These are phyloP conservation scores for Tolypocladium inflatum DNA, from an alignment of 2,329 filamentous ascomycete genomes.

Conservation along the genomic window DNA sequence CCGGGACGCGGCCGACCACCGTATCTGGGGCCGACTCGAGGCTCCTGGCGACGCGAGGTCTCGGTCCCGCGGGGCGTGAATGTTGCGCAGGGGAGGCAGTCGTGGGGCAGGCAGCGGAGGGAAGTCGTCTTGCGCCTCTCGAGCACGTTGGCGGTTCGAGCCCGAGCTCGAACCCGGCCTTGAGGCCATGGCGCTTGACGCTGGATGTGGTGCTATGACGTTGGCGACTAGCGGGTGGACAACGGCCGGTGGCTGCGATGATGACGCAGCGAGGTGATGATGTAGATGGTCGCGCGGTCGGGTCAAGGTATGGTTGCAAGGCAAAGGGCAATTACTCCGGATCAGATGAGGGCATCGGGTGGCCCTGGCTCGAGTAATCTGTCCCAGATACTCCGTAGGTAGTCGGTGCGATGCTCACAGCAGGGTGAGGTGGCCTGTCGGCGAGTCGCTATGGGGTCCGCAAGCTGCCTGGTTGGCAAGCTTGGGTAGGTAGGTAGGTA, in stretches of 20 bases:
- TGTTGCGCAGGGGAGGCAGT: slow-evolving; percentile 21
- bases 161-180: slow-evolving; percentile 20
- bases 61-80: slow-evolving; percentile 18
- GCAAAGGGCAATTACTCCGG: background rate
- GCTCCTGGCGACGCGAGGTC: slow-evolving; percentile 11
- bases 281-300: background rate
- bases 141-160: slow-evolving; percentile 19
- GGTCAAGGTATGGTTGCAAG: background rate
- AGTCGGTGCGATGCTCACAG: background rate
- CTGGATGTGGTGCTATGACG: background rate
- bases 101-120: slow-evolving; percentile 20
- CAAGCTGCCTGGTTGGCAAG: background rate
- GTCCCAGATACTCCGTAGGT: no score
- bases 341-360: background rate
- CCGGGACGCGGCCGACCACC: slow-evolving; percentile 16
- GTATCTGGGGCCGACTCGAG: slow-evolving; percentile 3
- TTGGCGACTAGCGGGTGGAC: background rate
- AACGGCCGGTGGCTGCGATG: background rate
- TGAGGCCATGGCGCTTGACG: slow-evolving; percentile 17
- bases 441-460: background rate
- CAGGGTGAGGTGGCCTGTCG: background rate
- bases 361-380: background rate
- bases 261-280: background rate
- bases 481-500: background rate
- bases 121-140: slow-evolving; percentile 19